Conservation (phyloP, 2,329 filamentous ascomycete species). For the Colletotrichum truncatum region DNA sequence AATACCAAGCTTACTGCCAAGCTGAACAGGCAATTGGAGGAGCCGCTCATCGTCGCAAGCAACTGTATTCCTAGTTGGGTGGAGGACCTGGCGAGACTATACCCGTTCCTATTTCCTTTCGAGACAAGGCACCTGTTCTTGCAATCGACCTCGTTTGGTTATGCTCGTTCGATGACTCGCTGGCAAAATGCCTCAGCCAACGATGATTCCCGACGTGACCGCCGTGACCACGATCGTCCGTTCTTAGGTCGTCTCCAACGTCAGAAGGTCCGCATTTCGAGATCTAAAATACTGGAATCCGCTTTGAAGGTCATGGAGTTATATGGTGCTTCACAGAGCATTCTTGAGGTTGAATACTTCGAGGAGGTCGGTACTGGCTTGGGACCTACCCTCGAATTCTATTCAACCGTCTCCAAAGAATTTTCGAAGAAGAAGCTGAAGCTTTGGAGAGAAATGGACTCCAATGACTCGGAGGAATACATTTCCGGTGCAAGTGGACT, state of each 20-base stretch:
- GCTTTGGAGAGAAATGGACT: slow-evolving; percentile 94
- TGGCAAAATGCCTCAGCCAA: slow-evolving; percentile 93
- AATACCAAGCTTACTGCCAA: slow-evolving; percentile 99
- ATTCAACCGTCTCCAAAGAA: slow-evolving; percentile 95
- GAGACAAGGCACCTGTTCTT: slow-evolving; percentile 97
- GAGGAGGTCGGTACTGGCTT: slow-evolving; percentile 97
- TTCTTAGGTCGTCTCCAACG: slow-evolving; percentile 92
- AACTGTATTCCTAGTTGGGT: slow-evolving; percentile 96
- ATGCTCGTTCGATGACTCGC: slow-evolving; percentile 94
- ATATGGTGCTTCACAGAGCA: slow-evolving; percentile 95
- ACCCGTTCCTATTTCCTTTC: slow-evolving; percentile 97
- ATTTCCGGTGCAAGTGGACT: slow-evolving; percentile 86
- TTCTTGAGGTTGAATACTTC: slow-evolving; percentile 97
- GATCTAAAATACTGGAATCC: slow-evolving; percentile 93
- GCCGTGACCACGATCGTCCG: slow-evolving; percentile 83
- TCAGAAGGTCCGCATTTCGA: slow-evolving; percentile 97
- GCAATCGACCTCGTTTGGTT: slow-evolving; percentile 97
- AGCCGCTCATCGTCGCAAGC: slow-evolving; percentile 95
- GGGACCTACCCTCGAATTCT: slow-evolving; percentile 96
- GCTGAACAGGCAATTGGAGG: slow-evolving; percentile 94
- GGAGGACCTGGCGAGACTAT: slow-evolving; percentile 90
- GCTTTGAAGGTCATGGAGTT: slow-evolving; percentile 99
- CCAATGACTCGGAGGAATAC: slow-evolving; percentile 76
- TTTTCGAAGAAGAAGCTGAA: slow-evolving; percentile 98
- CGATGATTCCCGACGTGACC: slow-evolving; percentile 83